These are phyloP conservation scores for Zymoseptoria crescenta DNA, from an alignment of 2,329 filamentous ascomycete species.

Conservation along the genomic window DNA sequence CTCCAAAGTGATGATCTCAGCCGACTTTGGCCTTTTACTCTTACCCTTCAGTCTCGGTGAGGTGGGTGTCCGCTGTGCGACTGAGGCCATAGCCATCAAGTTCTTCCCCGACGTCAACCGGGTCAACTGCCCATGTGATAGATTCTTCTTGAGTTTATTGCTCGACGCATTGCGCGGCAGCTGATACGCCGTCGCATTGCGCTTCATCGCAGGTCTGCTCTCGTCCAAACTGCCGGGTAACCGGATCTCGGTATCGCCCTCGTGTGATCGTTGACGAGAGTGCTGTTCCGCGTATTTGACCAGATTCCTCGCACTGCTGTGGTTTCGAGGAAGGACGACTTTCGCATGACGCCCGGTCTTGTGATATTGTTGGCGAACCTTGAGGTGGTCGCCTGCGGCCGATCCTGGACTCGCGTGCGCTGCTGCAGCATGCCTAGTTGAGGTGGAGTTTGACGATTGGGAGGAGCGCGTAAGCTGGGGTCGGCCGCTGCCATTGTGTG, in stretches of 20 bases:
- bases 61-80: constrained; percentile 17
- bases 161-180: constrained; percentile 24
- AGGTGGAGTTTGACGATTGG: constrained; percentile 19
- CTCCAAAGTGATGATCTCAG: constrained; percentile 20
- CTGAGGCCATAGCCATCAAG: constrained; percentile 19
- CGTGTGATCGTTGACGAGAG: constrained; percentile 22
- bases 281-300: constrained; percentile 24
- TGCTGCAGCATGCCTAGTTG: constrained; percentile 5
- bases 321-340: constrained; percentile 27
- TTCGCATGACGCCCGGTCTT: constrained; percentile 21
- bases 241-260: constrained; percentile 29
- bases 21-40: constrained; percentile 26
- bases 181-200: constrained; percentile 27
- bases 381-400: constrained; percentile 16
- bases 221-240: constrained; percentile 28
- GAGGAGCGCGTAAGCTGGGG: constrained; percentile 25
- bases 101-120: constrained; percentile 35
- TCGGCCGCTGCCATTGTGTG: constrained; percentile 4
- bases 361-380: constrained; percentile 17
- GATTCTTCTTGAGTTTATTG: constrained; percentile 32
- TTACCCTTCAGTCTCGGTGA: constrained; percentile 25
- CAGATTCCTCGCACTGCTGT: constrained; percentile 27
- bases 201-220: constrained; percentile 21
- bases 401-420: constrained; percentile 20
- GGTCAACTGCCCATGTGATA: constrained; percentile 40